Percentiles rank a stretch among this genome's conserved stretches.
These are phyloP conservation scores for Claviceps capensis DNA, from an alignment of 2,329 filamentous ascomycete genomes.

Conservation along the genomic window DNA sequence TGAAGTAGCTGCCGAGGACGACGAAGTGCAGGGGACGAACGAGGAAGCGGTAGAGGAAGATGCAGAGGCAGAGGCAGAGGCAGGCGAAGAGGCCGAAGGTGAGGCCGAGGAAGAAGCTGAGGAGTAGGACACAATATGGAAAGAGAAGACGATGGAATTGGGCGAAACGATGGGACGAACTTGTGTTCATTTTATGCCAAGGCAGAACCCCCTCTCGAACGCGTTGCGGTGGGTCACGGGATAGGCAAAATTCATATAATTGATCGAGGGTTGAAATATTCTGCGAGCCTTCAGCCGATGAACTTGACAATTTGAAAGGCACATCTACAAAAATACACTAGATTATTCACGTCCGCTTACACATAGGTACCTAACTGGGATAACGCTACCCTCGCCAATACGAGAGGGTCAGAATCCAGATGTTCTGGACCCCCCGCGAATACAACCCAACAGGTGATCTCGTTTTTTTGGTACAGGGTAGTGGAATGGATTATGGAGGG, in stretches of 20 bases:
- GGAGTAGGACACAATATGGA: slow-evolving; percentile 8
- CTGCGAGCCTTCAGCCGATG: background rate
- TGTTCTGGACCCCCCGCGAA: no score
- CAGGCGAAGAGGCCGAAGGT: slow-evolving; percentile 8
- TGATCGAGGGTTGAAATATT: slow-evolving; percentile 1
- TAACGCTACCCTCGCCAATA: no score
- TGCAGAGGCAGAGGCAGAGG: slow-evolving; percentile 11
- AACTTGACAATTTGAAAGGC: no score
- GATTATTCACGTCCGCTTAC: no score
- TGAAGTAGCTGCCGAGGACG: slow-evolving; percentile 1
- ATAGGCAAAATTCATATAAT: background rate
- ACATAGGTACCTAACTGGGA: no score
- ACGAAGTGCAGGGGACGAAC: slow-evolving; percentile 9
- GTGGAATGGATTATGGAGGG: no score
- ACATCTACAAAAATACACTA: no score
- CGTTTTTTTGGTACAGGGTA: no score
- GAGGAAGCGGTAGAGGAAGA: slow-evolving; percentile 4
- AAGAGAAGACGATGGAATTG: slow-evolving; percentile 6
- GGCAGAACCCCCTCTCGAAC: background rate
- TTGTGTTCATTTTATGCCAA: background rate
- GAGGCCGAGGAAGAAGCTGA: slow-evolving; percentile 12
- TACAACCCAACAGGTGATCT: no score
- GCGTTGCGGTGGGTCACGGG: background rate
- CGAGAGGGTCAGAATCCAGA: no score
- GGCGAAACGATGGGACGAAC: slow-evolving; percentile 3